phyloP scores from a whole-genome alignment of 2,329 filamentous ascomycete species.

The Calonectria naviculata region DNA sequence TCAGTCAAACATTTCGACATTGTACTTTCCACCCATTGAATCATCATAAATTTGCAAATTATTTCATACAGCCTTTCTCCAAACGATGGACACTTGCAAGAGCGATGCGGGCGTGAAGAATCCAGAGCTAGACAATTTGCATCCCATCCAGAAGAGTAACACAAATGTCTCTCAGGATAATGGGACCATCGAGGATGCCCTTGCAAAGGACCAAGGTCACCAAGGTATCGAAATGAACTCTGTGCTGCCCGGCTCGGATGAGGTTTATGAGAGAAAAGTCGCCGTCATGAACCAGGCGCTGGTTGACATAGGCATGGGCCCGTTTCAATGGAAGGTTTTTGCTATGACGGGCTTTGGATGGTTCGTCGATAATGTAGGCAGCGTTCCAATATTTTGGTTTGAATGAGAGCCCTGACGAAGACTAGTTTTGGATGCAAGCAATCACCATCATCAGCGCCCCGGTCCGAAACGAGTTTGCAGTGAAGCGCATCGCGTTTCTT shows the following conservation, averaged over 20 bases:
- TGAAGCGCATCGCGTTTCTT: slow-evolving; percentile 41
- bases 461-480: slow-evolving; percentile 44
- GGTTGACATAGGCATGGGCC: slow-evolving; percentile 37
- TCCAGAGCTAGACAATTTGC: background rate
- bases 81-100: too few relatives aligned
- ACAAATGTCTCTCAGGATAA: background rate
- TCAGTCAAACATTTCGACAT: too few relatives aligned
- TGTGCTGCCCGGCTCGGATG: slow-evolving; percentile 23
- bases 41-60: too few relatives aligned
- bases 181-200: background rate
- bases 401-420: too few relatives aligned
- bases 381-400: background rate
- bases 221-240: slow-evolving; percentile 33
- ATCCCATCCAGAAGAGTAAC: background rate
- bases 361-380: slow-evolving; percentile 36
- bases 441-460: slow-evolving; percentile 43
- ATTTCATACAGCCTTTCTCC: too few relatives aligned
- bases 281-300: slow-evolving; percentile 38
- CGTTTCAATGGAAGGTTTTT: slow-evolving; percentile 30
- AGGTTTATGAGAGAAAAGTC: slow-evolving; percentile 34
- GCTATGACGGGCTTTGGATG: slow-evolving; percentile 40
- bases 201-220: slow-evolving; percentile 10
- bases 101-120: background rate
- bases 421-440: slow-evolving; percentile 41
- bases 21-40: too few relatives aligned